Evolutionary conservation across 192 early-diverging fungal species (phyloP).

Genomic region (Coemansia sp.): DNA sequence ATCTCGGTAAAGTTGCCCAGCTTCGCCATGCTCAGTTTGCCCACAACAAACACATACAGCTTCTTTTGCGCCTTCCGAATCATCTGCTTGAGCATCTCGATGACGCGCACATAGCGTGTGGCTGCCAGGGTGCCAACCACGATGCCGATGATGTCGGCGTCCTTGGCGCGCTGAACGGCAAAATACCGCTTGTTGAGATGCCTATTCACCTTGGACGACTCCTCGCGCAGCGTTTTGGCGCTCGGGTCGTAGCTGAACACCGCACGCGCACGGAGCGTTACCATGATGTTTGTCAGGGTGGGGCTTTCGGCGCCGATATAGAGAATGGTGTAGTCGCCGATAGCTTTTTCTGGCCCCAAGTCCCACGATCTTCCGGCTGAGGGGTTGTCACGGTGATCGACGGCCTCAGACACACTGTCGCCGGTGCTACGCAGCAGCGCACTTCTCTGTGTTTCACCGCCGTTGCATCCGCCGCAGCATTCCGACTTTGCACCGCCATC

Average conservation of each 20-base stretch:
- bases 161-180: conserved; percentile 87
- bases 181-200: conserved; percentile 67
- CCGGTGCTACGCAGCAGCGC: too few species aligned
- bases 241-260: conserved; percentile 70
- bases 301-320: conserved; percentile 82
- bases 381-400: conserved; percentile 3
- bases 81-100: conserved; percentile 73
- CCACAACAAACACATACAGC: conserved; percentile 83
- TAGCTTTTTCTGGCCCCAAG: conserved; percentile 42
- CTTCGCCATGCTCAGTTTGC: conserved; percentile 93
- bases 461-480: neutral
- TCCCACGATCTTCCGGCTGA: conserved; percentile 53
- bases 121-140: conserved; percentile 95
- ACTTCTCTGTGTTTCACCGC: too few species aligned
- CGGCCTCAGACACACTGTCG: too few species aligned
- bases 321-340: conserved; percentile 69
- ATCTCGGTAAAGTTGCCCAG: conserved; percentile 98
- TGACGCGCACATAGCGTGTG: conserved; percentile 81
- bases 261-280: conserved; percentile 59
- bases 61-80: conserved; percentile 73
- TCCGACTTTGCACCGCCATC: neutral
- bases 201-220: conserved; percentile 56
- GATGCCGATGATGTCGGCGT: conserved; percentile 90
- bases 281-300: conserved; percentile 82
- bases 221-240: conserved; percentile 51